Conservation (phyloP, 1,284 basidiomycete species). For the Cutaneotrichosporon sp. region DNA sequence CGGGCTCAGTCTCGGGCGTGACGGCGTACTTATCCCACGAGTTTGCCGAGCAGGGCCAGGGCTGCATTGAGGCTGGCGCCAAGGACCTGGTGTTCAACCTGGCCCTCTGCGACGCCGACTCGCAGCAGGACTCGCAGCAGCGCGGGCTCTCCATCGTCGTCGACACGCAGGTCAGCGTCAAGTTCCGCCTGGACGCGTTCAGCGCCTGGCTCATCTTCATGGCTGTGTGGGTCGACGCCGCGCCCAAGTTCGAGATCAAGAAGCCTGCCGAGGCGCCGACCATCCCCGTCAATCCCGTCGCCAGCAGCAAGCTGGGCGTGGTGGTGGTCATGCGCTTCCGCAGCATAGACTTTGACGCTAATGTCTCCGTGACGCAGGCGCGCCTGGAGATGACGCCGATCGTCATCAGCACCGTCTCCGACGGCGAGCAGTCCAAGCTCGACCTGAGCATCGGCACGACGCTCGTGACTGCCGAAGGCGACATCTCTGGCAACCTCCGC, state of each 20-base stretch:
- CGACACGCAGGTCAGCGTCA: constrained; percentile 42
- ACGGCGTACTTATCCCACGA: constrained; percentile 72
- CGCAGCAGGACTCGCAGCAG: constrained; percentile 39
- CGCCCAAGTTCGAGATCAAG: constrained; percentile 36
- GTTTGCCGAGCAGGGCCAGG: constrained; percentile 52
- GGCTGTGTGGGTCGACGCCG: constrained; percentile 48
- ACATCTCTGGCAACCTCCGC: constrained; percentile 68
- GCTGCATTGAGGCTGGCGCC: constrained; percentile 46
- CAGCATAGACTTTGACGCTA: constrained; percentile 68
- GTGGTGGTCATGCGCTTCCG: constrained; percentile 67
- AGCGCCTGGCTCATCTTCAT: constrained; percentile 49
- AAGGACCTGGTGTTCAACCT: constrained; percentile 49
- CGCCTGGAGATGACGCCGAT: constrained; percentile 65
- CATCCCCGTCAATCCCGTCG: background rate
- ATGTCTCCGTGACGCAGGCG: constrained; percentile 64
- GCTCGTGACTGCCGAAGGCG: constrained; percentile 66
- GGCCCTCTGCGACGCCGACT: constrained; percentile 20
- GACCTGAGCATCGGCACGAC: constrained; percentile 68
- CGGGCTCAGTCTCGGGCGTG: constrained; percentile 75
- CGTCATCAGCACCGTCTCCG: constrained; percentile 40
- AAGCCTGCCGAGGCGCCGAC: constrained; percentile 4
- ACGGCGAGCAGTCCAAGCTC: constrained; percentile 52
- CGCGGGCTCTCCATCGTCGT: constrained; percentile 58
- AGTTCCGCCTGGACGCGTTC: constrained; percentile 47
- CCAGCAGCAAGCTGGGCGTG: constrained; percentile 27